Base-by-base conservation (phyloP, 768 basidiomycete genomes). In the Termitomyces titanicus region DNA sequence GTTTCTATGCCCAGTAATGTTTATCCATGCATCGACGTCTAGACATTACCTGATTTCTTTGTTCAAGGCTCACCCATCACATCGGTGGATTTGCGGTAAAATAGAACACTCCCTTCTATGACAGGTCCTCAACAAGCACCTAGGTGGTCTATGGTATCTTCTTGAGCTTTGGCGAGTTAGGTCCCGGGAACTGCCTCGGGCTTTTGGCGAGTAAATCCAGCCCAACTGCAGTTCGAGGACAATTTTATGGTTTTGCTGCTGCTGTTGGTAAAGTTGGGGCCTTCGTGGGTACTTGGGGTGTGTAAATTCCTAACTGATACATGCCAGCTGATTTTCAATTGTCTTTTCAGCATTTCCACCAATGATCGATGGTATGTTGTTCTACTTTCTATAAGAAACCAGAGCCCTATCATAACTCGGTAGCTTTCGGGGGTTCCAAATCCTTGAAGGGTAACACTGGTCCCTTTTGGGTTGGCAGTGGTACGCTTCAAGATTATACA, bases 111-210 rank as follows among this genome's bases (percentile, higher is more conserved):
- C 35, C 1, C 22, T n/a, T 9, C 8, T 17, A n/a, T 42, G 55
- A 12, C 63, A 48, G 20, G n/a, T 5, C 18, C 27, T 38, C 56
- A 51, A 20, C 17, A 5, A 45, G 6, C 39, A 18, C 37, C 39
- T 53, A 85, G 82, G 83, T 95, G 31, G 73, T 97, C 7, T 96
- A 96, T 63, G 95, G 94, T 12, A 83, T 97, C 47, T 97, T 97
- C 81, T 66, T 95, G 63, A 85, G 83, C 64, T 87, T 94, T 53
- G 95, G 94, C 44, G 94, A 96, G 72, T 73, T 93, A 25, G 92
- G 90, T 27, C 92, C 93, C 6, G 94, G 94, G 34, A 93, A 95
- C 71, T 86, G 84, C 59, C 75, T 93, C 43, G 93, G 92, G 58
- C 75, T 98, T 15, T 78, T 96, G 60, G 94, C 94, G 8, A 78